Conservation (phyloP, 2,329 filamentous ascomycete species). For the Golovinomyces cichoracearum region DNA sequence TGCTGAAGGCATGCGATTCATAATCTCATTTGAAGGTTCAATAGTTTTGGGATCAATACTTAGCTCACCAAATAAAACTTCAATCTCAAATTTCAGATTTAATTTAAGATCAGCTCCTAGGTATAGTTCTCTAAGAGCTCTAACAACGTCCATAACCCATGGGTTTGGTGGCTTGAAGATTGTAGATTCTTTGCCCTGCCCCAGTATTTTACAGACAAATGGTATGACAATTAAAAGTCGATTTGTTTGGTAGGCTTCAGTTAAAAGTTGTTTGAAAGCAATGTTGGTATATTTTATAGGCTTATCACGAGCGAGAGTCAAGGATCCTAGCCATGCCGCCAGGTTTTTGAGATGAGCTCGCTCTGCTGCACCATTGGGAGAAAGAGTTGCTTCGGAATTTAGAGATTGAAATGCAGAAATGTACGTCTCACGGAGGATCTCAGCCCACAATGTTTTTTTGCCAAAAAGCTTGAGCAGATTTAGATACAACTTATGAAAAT, state of each 20-base stretch:
- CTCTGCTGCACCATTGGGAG: conserved; percentile 47
- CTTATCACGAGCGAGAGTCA: conserved; percentile 80
- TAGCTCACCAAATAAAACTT: conserved; percentile 82
- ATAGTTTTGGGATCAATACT: conserved; percentile 80
- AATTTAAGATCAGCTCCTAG: conserved; percentile 80
- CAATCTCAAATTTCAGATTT: conserved; percentile 95
- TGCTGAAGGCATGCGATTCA: conserved; percentile 39
- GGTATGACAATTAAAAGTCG: conserved; percentile 78
- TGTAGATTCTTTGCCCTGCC: conserved; percentile 58
- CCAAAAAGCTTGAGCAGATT: conserved; percentile 66
- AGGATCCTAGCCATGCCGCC: conserved; percentile 71
- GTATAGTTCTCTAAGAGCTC: conserved; percentile 76
- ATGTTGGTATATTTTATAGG: conserved; percentile 93
- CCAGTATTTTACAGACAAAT: conserved; percentile 87
- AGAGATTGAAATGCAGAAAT: conserved; percentile 63
- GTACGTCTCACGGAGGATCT: conserved; percentile 84
- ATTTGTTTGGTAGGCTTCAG: conserved; percentile 83
- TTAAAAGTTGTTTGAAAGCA: conserved; percentile 81
- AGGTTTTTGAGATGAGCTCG: conserved; percentile 78
- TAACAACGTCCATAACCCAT: conserved; percentile 91
- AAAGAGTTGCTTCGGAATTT: conserved; percentile 62
- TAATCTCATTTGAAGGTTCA: conserved; percentile 63
- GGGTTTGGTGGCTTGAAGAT: conserved; percentile 90
- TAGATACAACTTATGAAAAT: conserved; percentile 82
- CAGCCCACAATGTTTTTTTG: conserved; percentile 53